These are phyloP conservation scores for Podila horticola DNA, from an alignment of 192 early-diverging fungal genomes.

Conservation along the genomic window DNA sequence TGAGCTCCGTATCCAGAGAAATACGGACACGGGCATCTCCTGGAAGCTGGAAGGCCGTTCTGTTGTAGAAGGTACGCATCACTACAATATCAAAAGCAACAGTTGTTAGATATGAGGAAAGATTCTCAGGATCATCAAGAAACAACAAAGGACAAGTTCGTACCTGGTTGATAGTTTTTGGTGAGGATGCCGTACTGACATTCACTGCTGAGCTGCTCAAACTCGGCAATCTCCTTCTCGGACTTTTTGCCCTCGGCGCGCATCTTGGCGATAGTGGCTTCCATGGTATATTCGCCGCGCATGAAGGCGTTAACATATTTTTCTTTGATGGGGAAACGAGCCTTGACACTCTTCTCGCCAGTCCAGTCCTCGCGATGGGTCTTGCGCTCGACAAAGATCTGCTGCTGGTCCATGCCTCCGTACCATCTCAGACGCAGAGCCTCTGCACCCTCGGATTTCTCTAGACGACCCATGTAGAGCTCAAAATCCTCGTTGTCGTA, in stretches of 20 bases:
- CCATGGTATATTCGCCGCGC: conserved; percentile 80
- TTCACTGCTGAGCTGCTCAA: conserved; percentile 78
- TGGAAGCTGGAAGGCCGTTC: conserved; percentile 98
- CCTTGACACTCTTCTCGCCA: conserved; percentile 95
- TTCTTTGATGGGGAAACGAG: conserved; percentile 96
- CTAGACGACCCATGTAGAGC: conserved; percentile 90
- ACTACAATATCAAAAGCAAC: conserved; percentile 54
- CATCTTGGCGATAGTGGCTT: conserved; percentile 83
- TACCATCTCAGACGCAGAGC: conserved; percentile 98
- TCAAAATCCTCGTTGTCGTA: conserved; percentile 97
- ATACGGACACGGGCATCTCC: conserved; percentile 98
- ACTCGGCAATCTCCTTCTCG: conserved; percentile 85
- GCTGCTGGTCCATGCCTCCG: conserved; percentile 85
- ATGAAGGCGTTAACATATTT: conserved; percentile 94
- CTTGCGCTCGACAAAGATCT: conserved; percentile 98
- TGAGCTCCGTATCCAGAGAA: conserved; percentile 96
- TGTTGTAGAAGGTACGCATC: conserved; percentile 96
- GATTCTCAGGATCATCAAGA: background rate
- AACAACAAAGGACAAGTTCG: background rate
- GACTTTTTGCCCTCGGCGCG: conserved; percentile 80
- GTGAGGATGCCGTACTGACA: conserved; percentile 76
- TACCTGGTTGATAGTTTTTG: conserved; percentile 80
- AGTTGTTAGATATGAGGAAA: background rate
- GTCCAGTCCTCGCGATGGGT: conserved; percentile 98
- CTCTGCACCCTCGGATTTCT: conserved; percentile 94